These are phyloP conservation scores for Astrothelium macrocarpum DNA, from an alignment of 495 filamentous ascomycete genomes.

Conservation along the genomic window DNA sequence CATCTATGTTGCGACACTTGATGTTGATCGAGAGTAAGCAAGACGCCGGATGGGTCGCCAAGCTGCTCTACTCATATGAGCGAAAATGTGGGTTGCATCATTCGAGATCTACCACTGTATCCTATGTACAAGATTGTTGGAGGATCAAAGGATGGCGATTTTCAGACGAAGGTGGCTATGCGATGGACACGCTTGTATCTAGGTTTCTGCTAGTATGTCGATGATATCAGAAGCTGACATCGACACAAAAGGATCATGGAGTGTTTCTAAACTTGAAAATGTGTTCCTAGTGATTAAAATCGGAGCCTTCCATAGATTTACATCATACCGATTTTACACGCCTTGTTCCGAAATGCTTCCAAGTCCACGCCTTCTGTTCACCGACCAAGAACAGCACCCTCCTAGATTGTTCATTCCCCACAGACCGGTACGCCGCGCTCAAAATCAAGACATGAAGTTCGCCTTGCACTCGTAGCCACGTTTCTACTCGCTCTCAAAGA, in stretches of 20 bases:
- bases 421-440: not conserved
- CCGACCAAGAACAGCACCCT: not conserved
- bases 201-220: not conserved
- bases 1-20: too few species aligned
- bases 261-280: not conserved
- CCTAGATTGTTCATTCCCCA: not conserved
- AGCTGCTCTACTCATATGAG: not conserved
- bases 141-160: not conserved
- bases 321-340: too few species aligned
- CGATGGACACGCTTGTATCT: not conserved
- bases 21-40: not conserved
- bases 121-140: not conserved
- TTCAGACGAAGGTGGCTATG: not conserved
- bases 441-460: not conserved
- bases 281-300: not conserved
- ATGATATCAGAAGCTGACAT: not conserved
- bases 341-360: too few species aligned
- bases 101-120: not conserved
- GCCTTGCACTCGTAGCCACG: not conserved
- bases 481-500: constrained; percentile 50
- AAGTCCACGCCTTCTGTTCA: too few species aligned
- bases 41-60: not conserved
- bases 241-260: not conserved
- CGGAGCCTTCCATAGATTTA: not conserved
- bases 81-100: not conserved